Evolutionary conservation across 108 stramenopile species (phyloP).

Genomic region (Skeletonema potamos): DNA sequence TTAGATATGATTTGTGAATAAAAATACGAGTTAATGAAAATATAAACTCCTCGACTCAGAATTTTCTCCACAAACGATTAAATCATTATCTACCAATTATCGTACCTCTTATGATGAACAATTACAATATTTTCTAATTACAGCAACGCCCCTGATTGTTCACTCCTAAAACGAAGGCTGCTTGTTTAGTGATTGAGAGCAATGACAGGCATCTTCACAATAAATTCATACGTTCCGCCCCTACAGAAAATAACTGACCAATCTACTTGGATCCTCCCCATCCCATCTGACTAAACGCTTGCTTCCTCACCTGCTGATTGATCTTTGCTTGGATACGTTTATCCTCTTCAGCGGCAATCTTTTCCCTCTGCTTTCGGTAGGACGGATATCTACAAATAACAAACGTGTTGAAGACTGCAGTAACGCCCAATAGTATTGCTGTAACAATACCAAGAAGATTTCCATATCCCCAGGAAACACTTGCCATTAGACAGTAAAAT

Average conservation of each 20-base stretch:
- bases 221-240: not conserved
- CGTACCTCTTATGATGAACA: no score
- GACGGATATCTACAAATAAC: conserved; percentile 78
- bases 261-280: conserved; percentile 10
- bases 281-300: conserved; percentile 64
- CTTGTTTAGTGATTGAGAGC: not conserved
- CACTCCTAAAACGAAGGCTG: not conserved
- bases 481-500: conserved; percentile 78
- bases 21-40: no score
- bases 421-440: conserved; percentile 46
- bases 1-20: no score
- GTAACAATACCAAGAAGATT: conserved; percentile 54
- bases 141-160: not conserved
- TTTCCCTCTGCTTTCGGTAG: conserved; percentile 80
- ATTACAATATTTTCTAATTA: not conserved
- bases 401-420: conserved; percentile 83
- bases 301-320: conserved; percentile 75
- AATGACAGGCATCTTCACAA: not conserved
- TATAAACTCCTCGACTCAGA: not conserved
- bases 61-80: not conserved
- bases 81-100: no score
- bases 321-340: conserved; percentile 84
- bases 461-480: conserved; percentile 58
- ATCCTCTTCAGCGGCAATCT: conserved; percentile 88
- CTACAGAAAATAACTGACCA: not conserved